Percentiles rank a stretch among this genome's conserved stretches.
These are phyloP conservation scores for Aspergillus sparsus DNA, from an alignment of 495 filamentous ascomycete genomes.

Conservation along the genomic window DNA sequence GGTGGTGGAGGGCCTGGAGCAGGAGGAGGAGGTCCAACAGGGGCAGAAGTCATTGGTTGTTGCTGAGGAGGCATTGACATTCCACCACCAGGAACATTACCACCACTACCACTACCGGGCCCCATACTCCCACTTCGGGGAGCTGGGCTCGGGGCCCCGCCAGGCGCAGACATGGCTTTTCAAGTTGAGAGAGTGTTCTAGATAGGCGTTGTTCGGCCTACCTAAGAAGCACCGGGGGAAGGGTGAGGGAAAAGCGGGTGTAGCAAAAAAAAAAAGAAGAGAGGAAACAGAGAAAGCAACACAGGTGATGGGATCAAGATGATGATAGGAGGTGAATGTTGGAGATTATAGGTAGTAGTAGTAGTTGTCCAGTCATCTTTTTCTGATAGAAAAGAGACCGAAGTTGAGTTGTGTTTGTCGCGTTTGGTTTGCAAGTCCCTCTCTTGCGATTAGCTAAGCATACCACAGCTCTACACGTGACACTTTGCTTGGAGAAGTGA, in stretches of 20 bases:
- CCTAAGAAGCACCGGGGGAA: not conserved
- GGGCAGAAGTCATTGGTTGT: constrained; percentile 39
- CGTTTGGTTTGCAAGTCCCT: constrained; percentile 4
- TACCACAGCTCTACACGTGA: not conserved
- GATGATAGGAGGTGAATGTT: constrained; percentile 2
- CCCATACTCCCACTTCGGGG: constrained; percentile 57
- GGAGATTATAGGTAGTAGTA: not conserved
- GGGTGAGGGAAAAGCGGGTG: not conserved
- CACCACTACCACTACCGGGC: constrained; percentile 38
- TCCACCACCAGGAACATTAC: constrained; percentile 41
- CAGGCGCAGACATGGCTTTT: constrained; percentile 47
- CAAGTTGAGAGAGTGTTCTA: not conserved
- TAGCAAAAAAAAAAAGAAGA: not conserved
- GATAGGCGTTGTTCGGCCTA: constrained; percentile 4
- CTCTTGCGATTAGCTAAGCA: not conserved
- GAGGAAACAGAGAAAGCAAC: constrained; percentile 7
- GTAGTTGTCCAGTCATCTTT: constrained; percentile 6
- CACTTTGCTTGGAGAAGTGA: not conserved
- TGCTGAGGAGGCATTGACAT: constrained; percentile 57
- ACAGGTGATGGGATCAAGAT: not conserved
- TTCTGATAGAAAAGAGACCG: constrained; percentile 16
- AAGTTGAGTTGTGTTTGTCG: not conserved
- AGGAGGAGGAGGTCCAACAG: constrained; percentile 39
- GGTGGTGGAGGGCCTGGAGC: constrained; percentile 42
- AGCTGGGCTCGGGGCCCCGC: constrained; percentile 50